phyloP scores from a whole-genome alignment of 169 alveolate species.

The Cytauxzoon felis region DNA sequence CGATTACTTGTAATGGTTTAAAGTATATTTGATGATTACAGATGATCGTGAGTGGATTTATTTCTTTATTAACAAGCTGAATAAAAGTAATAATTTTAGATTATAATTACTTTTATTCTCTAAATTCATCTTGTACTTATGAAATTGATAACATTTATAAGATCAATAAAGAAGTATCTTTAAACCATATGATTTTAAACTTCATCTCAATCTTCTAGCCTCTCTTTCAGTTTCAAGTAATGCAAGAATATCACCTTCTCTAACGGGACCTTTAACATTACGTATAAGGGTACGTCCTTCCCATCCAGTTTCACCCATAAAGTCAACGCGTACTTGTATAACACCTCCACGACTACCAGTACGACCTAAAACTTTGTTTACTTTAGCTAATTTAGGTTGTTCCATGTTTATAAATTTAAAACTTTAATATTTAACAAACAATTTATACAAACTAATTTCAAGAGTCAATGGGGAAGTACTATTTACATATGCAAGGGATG shows the following conservation, averaged over 20 bases:
- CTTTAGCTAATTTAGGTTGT: slow-evolving; percentile 90
- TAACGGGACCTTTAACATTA: slow-evolving; percentile 97
- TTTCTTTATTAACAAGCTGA: no score
- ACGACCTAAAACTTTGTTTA: slow-evolving; percentile 91
- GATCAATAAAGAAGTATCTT: no score
- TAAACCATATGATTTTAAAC: no score
- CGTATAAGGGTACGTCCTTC: slow-evolving; percentile 93
- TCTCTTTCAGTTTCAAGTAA: slow-evolving; percentile 96
- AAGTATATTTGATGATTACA: no score
- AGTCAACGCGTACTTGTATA: slow-evolving; percentile 92
- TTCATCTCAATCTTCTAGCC: slow-evolving; percentile 94
- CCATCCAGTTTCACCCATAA: slow-evolving; percentile 83
- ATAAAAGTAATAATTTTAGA: no score
- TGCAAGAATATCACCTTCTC: slow-evolving; percentile 96
- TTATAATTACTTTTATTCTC: no score
- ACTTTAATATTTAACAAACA: no score
- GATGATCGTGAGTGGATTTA: no score
- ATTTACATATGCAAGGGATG: neutral
- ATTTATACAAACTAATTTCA: no score
- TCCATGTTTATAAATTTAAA: slow-evolving; percentile 60
- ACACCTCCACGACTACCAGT: slow-evolving; percentile 99
- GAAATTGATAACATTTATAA: neutral
- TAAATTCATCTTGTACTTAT: neutral
- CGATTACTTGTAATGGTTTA: no score
- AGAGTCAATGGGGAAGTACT: neutral